These are phyloP conservation scores for Circinella umbellata DNA, from an alignment of 371 early-diverging fungal species.

Conservation along the genomic window DNA sequence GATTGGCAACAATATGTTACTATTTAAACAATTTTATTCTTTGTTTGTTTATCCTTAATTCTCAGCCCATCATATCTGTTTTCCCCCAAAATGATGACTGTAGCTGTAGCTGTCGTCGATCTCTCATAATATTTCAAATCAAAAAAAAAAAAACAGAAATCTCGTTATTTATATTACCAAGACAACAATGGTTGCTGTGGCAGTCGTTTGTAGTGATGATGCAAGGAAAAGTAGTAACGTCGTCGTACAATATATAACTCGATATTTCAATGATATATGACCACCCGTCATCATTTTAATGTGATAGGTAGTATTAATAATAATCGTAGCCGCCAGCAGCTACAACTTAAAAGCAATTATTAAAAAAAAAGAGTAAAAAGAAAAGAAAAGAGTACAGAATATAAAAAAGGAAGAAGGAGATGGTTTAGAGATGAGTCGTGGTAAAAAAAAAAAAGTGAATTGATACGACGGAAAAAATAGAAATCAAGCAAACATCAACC, in stretches of 20 bases:
- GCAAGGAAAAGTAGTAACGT: conserved; percentile 3
- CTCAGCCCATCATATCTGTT: no score
- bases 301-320: neutral
- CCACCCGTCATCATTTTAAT: neutral
- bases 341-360: neutral
- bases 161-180: conserved; percentile 1
- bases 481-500: conserved; percentile 2
- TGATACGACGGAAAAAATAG: conserved; percentile 8
- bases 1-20: neutral
- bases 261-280: neutral
- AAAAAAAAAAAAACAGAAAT: neutral
- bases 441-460: neutral
- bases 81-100: no score
- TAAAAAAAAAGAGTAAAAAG: neutral
- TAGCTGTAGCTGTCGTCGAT: no score
- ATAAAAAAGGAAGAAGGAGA: neutral
- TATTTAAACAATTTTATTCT: no score
- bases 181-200: conserved; percentile 12
- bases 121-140: no score
- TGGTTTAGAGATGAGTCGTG: neutral
- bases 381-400: neutral
- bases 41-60: no score
- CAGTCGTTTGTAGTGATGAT: neutral
- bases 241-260: conserved; percentile 9
- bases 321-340: conserved; percentile 16